Evolutionary conservation across 768 basidiomycete species (phyloP), one percentile per base, ranked within the genome.

Genomic region (Agaricus blazei): DNA sequence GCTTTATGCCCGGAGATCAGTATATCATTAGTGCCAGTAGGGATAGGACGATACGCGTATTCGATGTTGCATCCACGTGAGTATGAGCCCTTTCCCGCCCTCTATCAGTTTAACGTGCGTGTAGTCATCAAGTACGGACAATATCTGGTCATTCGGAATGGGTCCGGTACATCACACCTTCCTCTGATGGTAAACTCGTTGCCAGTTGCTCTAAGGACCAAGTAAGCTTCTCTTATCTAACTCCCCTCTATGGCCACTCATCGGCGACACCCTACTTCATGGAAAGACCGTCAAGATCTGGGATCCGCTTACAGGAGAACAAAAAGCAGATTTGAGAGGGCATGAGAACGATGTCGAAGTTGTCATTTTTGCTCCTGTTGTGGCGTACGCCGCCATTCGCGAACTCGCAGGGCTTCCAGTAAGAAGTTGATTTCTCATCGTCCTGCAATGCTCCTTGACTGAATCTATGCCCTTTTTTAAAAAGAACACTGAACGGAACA

Each of bases 201-300:
- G 81, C 87, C 29, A 93, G 88, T 65, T 87, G 88, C 57, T 93
- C 90, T 15, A 91, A 87, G 65, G 93, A 95, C 70, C 90, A 94
- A 65, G 93, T 93, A 64, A 44, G 82, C 66, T 34, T 47, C 3
- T 12, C 36, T 28, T 36, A 53, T 14, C 56, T 38, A 41, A 19
- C 12, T 37, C 2, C n/a, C n/a, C 40, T 46, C 45, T 31, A 29
- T 64, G 63, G 63, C 68, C 40, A 63, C 61, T 28, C 58, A 24
- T n/a, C 31, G 19, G 31, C 57, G 43, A 64, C 64, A 54, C 65
- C 64, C 36, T 59, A 58, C 45, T 41, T 59, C 64, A 28, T 14
- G 41, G 27, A 23, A 59, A 93, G 91, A 91, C 91, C 40, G 81
- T 87, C 36, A 79, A 87, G 23, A 71, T 93, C 62, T 88, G 84